Evolutionary conservation across 2,329 filamentous ascomycete genomes (phyloP).

Genomic region (Taxawa tesnikishii): DNA sequence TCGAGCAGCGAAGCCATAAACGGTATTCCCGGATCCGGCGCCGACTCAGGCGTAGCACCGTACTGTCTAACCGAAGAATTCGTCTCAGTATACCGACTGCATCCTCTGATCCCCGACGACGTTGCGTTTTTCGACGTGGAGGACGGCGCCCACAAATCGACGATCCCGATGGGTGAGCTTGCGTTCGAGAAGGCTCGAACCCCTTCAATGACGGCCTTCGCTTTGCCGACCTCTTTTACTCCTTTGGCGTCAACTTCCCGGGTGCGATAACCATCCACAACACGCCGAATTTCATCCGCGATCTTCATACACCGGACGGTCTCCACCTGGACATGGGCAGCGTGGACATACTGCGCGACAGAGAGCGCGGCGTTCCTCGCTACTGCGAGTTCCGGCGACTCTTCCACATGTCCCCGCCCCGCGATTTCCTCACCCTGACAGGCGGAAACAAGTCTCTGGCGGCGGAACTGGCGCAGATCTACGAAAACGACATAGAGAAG

Average conservation of each 20-base stretch:
- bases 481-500: constrained; percentile 27
- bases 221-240: constrained; percentile 30
- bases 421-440: constrained; percentile 27
- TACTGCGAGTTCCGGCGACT: constrained; percentile 34
- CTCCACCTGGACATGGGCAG: constrained; percentile 31
- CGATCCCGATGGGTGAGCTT: constrained; percentile 18
- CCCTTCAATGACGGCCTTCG: constrained; percentile 14
- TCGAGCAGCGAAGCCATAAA: constrained; percentile 27
- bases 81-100: constrained; percentile 32
- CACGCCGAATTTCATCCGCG: constrained; percentile 28
- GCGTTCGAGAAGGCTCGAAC: constrained; percentile 22
- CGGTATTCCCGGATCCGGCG: constrained; percentile 27
- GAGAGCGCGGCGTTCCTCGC: constrained; percentile 34
- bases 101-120: constrained; percentile 26
- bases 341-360: constrained; percentile 34
- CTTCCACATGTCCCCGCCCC: constrained; percentile 24
- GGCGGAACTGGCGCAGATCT: constrained; percentile 23
- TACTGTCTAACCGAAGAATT: constrained; percentile 34
- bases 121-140: constrained; percentile 23
- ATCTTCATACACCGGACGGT: constrained; percentile 29
- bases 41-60: constrained; percentile 25
- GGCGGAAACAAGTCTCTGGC: constrained; percentile 27
- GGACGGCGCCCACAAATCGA: constrained; percentile 17
- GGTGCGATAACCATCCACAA: constrained; percentile 32
- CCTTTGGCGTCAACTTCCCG: constrained; percentile 36